phyloP scores from a whole-genome alignment of 139 green algal genomes.

The Closterium sp. region DNA sequence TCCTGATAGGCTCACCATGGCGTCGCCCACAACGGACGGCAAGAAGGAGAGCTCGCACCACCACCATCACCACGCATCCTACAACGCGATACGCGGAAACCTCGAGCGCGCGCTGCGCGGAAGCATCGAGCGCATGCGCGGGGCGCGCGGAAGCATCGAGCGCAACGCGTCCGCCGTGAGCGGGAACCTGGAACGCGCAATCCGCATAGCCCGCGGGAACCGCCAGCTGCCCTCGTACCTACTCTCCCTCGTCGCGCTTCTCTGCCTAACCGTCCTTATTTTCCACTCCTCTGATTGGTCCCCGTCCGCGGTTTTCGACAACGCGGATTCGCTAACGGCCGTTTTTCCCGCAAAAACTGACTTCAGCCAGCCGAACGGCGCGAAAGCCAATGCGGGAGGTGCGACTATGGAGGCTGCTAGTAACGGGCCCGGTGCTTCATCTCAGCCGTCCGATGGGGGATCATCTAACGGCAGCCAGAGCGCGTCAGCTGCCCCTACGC shows the following conservation, averaged over 20 bases:
- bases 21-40: background rate
- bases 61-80: background rate
- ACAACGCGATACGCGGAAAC: background rate
- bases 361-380: background rate
- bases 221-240: background rate
- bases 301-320: background rate
- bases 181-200: background rate
- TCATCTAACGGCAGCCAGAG: background rate
- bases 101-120: background rate
- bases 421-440: background rate
- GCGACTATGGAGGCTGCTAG: background rate
- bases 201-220: background rate
- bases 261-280: background rate
- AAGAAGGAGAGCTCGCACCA: background rate
- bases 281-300: background rate
- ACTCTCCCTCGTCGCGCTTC: background rate
- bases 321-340: background rate
- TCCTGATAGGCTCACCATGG: background rate
- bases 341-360: background rate
- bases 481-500: background rate
- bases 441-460: background rate
- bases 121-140: background rate
- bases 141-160: background rate
- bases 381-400: background rate
- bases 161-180: background rate